Evolutionary conservation across 352 stramenopile genomes (phyloP), one percentile per base, ranked within the genome.

Genomic region (Elongisporangium undulatum): DNA sequence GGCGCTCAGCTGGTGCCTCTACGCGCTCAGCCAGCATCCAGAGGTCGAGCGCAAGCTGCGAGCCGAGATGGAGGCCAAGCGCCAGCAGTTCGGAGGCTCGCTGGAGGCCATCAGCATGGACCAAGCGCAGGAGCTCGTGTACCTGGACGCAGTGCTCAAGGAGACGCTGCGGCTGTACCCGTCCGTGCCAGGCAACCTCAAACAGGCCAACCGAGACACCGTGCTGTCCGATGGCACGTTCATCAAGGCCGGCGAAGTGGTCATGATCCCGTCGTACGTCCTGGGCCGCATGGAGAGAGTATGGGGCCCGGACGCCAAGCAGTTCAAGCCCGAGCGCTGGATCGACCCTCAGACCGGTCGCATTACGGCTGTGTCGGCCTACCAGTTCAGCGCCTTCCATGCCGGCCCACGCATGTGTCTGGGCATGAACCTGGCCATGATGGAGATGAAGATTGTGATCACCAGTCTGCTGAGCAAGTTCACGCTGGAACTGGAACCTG

Each of bases 371-470:
- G 64, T 81, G 4, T 87, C 78, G 9, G 21, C 76, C 7, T 93
- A 73, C 66, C 62, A 94, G 59, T 95, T 91, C 62, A 59, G 69
- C 9, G 59, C 75, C 9, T 96, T 96, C 64, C 78, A 90, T 56
- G 79, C 73, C 21, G 87, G 88, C 0, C 79, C 78, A 10, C 74
- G 87, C 23, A 53, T 71, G 29, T 96, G 88, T 55, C 62, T 95
- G 17, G 83, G 82, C 3, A 59, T 75, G 48, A 55, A 69, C n/a
- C 34, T 88, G 34, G 70, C 83, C 6, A 69, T 79, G 68, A 62
- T 94, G 1, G 81, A 96, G 71, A 90, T 94, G 67, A 93, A 94
- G 71, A 60, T 94, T 45, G 71, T 90, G 12, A 58, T 89, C 13
- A 62, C 71, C 2, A 66, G 68, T 4, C 51, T 96, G 21, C 41